Evolutionary conservation across 208 protist genomes (phyloP).

Genomic region (Acanthamoeba divionensis): DNA sequence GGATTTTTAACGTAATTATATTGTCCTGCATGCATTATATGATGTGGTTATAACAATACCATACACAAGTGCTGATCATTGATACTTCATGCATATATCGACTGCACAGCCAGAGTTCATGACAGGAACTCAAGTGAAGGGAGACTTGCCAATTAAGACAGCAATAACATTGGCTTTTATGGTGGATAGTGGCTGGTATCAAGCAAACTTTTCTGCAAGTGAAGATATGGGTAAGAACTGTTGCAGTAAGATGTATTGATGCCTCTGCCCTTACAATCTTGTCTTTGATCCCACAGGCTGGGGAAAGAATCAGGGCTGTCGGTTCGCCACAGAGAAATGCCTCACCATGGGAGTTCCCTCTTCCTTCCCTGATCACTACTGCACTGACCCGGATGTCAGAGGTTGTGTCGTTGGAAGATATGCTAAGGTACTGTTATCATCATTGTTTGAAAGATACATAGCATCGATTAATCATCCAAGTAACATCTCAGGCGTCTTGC

Average conservation of each 20-base stretch:
- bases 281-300: background rate
- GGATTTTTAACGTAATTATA: background rate
- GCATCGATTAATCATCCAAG: too few relatives aligned
- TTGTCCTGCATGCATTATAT: too few relatives aligned
- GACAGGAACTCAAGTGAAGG: background rate
- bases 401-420: background rate
- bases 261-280: too few relatives aligned
- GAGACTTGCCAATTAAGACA: background rate
- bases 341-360: background rate
- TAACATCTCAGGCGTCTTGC: too few relatives aligned
- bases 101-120: slow-evolving; percentile 16
- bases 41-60: background rate
- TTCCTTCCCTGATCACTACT: too few relatives aligned
- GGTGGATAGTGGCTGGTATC: slow-evolving; percentile 24
- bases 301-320: background rate
- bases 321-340: background rate
- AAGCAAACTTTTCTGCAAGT: slow-evolving; percentile 1
- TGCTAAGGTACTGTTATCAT: background rate
- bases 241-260: too few relatives aligned
- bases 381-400: background rate
- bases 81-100: background rate
- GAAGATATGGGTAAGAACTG: too few relatives aligned
- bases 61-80: background rate
- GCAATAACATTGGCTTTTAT: background rate
- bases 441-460: too few relatives aligned